A percentile compares a stretch with the other conserved stretches of the same genome.
phyloP scores from a whole-genome alignment of 768 basidiomycete species.

The Exidia glandulosa region DNA sequence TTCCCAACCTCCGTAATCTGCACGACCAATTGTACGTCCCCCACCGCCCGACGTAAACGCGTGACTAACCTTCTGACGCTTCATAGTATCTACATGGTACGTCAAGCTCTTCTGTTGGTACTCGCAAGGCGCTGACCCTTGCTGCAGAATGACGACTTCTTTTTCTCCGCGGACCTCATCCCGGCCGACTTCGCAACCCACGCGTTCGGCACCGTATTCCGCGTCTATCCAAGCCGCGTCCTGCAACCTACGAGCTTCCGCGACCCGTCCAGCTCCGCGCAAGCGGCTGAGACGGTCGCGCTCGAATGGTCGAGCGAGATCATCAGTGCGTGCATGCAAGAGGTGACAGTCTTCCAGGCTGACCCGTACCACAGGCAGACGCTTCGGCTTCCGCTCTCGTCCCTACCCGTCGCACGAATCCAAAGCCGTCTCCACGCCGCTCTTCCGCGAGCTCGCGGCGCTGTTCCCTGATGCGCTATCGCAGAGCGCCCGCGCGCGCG shows the following conservation, averaged over 20 bases:
- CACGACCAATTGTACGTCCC: neutral
- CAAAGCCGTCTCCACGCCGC: constrained; percentile 1
- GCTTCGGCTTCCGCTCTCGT: constrained; percentile 1
- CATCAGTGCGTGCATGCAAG: constrained; percentile 4
- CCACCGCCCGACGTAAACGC: neutral
- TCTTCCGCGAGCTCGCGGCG: constrained; percentile 3
- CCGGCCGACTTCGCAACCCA: neutral
- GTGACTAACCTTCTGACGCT: neutral
- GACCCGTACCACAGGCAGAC: neutral
- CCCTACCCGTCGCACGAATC: constrained; percentile 4
- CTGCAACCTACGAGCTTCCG: constrained; percentile 2
- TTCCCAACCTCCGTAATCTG: neutral
- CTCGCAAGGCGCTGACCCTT: neutral
- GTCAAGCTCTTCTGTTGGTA: neutral
- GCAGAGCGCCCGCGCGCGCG: neutral
- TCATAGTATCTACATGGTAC: constrained; percentile 4
- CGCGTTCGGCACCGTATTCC: constrained; percentile 13
- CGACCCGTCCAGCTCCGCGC: neutral
- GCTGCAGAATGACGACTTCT: constrained; percentile 3
- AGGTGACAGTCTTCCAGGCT: neutral
- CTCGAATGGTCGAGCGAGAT: constrained; percentile 10
- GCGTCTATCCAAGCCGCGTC: constrained; percentile 11
- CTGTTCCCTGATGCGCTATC: neutral
- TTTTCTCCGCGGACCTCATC: constrained; percentile 1
- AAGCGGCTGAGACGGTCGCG: constrained; percentile 12